Conservation (phyloP, 805 yeast species). For the Metschnikowia cerradonensis region DNA sequence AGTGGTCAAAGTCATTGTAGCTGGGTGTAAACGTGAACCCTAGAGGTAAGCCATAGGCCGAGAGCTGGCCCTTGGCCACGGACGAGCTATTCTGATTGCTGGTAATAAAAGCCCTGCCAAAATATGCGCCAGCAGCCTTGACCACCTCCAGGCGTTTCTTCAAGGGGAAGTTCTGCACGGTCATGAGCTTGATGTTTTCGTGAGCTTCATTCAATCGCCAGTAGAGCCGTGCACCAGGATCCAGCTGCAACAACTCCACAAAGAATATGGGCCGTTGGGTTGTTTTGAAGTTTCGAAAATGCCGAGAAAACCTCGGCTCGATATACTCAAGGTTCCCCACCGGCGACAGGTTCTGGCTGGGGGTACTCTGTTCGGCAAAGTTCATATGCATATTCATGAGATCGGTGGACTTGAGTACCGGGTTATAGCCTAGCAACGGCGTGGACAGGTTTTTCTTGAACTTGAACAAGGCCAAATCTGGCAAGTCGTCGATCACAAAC, state of each 20-base stretch:
- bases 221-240: slow-evolving; percentile 16
- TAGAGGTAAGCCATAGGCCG: slow-evolving; percentile 12
- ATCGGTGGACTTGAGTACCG: slow-evolving; percentile 12
- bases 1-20: slow-evolving; percentile 8
- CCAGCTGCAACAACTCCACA: slow-evolving; percentile 18
- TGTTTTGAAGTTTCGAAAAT: slow-evolving; percentile 7
- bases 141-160: slow-evolving; percentile 6
- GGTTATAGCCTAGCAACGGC: slow-evolving; percentile 13
- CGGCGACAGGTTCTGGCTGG: background rate
- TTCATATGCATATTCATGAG: slow-evolving; percentile 16
- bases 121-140: slow-evolving; percentile 7
- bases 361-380: background rate
- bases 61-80: slow-evolving; percentile 8
- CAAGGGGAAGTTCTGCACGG: slow-evolving; percentile 7
- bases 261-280: slow-evolving; percentile 13
- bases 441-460: background rate
- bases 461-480: background rate
- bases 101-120: slow-evolving; percentile 9
- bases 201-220: slow-evolving; percentile 13
- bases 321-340: slow-evolving; percentile 5
- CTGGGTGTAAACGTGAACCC: slow-evolving; percentile 9
- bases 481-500: background rate
- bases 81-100: slow-evolving; percentile 7
- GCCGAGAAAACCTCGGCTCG: slow-evolving; percentile 3
- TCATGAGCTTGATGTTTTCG: slow-evolving; percentile 11